Evolutionary conservation across 306 rosid genomes (phyloP).

Genomic region (Trichosanthes cucumerina): DNA sequence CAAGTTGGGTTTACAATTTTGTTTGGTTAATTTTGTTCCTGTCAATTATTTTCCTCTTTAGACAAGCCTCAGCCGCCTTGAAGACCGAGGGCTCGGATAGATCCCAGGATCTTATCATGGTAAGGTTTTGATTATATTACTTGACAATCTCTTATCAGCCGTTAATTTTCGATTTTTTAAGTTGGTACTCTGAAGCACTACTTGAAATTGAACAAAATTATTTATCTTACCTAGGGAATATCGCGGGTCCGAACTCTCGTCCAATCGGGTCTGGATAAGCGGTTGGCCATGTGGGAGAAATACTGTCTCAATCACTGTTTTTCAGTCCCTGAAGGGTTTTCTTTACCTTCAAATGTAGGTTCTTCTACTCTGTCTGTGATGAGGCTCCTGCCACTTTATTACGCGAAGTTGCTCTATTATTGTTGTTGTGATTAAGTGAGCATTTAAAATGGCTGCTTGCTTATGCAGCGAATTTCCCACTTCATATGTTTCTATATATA

Average conservation of each 20-base stretch:
- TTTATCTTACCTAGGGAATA: constrained; percentile 35
- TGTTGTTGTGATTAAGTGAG: neutral
- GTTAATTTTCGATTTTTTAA: neutral
- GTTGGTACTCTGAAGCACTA: neutral
- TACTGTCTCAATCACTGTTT: constrained; percentile 61
- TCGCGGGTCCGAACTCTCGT: constrained; percentile 28
- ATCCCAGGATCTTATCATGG: constrained; percentile 54
- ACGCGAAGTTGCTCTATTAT: neutral
- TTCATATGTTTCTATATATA: neutral
- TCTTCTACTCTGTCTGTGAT: neutral
- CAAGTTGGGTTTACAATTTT: neutral
- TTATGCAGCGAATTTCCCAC: neutral
- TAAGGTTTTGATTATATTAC: neutral
- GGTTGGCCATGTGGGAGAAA: constrained; percentile 67
- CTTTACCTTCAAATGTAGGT: constrained; percentile 45
- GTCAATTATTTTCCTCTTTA: constrained; percentile 14
- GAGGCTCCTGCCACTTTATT: neutral
- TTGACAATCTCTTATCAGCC: neutral
- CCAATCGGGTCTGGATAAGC: constrained; percentile 49
- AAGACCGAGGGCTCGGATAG: constrained; percentile 35
- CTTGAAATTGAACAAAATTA: neutral
- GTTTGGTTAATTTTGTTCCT: neutral
- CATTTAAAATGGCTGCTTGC: neutral
- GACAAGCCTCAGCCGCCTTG: constrained; percentile 48
- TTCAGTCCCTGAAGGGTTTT: constrained; percentile 55